phyloP scores from a whole-genome alignment of 768 basidiomycete genomes.

The Termitomyces sp. region DNA sequence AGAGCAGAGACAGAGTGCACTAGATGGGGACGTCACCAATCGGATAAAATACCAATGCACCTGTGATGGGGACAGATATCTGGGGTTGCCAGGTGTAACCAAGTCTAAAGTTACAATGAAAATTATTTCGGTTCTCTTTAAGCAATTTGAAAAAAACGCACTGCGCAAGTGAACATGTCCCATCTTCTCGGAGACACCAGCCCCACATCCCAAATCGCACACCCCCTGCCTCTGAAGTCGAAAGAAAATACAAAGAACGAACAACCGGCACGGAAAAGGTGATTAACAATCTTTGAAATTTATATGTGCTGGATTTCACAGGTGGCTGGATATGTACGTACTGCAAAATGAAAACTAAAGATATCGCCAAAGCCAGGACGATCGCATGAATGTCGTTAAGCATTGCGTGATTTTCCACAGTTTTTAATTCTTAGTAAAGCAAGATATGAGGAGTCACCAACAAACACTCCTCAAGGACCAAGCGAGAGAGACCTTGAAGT shows the following conservation, averaged over 20 bases:
- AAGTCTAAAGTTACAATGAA: constrained; percentile 16
- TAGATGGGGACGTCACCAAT: constrained; percentile 18
- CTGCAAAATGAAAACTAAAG: constrained; percentile 8
- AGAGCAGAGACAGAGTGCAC: not conserved
- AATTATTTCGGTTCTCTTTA: not conserved
- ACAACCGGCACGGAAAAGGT: constrained; percentile 29
- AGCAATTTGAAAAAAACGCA: constrained; percentile 9
- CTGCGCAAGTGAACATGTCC: constrained; percentile 23
- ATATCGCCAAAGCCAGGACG: constrained; percentile 3
- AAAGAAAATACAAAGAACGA: constrained; percentile 28
- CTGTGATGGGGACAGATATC: constrained; percentile 26
- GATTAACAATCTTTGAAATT: constrained; percentile 20
- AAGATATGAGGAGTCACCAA: not conserved
- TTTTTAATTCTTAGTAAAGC: not conserved
- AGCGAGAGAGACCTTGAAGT: no score
- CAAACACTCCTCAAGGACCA: not conserved
- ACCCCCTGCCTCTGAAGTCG: constrained; percentile 30
- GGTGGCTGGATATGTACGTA: not conserved
- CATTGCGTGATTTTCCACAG: not conserved
- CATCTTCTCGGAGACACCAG: constrained; percentile 32
- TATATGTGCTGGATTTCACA: not conserved
- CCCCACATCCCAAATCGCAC: constrained; percentile 38
- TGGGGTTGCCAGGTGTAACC: constrained; percentile 34
- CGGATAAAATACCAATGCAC: constrained; percentile 29
- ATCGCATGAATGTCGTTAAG: not conserved